Conservation (phyloP, 768 basidiomycete species). For the Royoungia palumana region DNA sequence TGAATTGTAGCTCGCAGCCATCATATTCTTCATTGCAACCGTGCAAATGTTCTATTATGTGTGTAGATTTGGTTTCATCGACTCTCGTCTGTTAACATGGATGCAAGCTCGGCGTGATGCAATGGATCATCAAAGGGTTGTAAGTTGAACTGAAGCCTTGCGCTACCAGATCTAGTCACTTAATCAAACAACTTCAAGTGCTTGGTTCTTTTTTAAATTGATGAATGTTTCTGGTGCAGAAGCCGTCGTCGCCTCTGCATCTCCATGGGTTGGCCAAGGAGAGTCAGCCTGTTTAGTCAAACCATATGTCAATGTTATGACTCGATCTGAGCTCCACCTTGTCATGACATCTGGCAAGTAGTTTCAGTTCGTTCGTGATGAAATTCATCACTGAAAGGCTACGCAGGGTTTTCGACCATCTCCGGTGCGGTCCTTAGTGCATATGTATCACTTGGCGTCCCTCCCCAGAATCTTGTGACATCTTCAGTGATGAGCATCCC, state of each 20-base stretch:
- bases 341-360: constrained; percentile 77
- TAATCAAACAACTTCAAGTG: constrained; percentile 39
- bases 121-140: constrained; percentile 89
- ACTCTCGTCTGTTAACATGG: background rate
- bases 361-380: background rate
- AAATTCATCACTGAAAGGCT: background rate
- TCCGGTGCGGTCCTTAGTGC: constrained; percentile 86
- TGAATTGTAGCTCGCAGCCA: constrained; percentile 53
- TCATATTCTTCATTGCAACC: constrained; percentile 94
- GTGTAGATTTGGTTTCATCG: background rate
- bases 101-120: constrained; percentile 74
- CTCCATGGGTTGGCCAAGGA: constrained; percentile 92
- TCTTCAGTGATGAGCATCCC: constrained; percentile 95
- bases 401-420: constrained; percentile 77
- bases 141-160: constrained; percentile 31
- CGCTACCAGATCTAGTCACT: background rate
- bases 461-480: constrained; percentile 76
- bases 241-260: constrained; percentile 88
- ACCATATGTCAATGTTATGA: constrained; percentile 84
- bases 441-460: constrained; percentile 77
- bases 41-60: constrained; percentile 87
- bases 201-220: constrained; percentile 91
- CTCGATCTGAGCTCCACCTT: constrained; percentile 79
- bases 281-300: constrained; percentile 84
- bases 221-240: constrained; percentile 94